phyloP scores from a whole-genome alignment of 192 early-diverging fungal genomes.

The Gryganskiella cystojenkinii region DNA sequence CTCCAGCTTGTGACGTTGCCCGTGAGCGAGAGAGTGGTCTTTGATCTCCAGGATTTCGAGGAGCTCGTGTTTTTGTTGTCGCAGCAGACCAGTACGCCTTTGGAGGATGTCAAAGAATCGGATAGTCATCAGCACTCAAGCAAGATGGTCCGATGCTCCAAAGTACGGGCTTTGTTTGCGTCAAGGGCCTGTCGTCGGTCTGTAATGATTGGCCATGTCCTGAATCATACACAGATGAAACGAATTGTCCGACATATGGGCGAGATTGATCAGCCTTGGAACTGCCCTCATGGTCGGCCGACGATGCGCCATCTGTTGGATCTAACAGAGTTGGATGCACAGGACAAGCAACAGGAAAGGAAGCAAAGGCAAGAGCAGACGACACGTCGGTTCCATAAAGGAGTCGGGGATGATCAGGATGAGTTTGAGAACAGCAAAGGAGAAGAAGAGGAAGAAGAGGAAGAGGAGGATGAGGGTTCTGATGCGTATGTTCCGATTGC shows the following conservation, averaged over 20 bases:
- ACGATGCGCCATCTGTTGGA: constrained; percentile 90
- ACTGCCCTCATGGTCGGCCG: constrained; percentile 97
- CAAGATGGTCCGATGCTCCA: constrained; percentile 73
- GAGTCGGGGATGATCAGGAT: constrained; percentile 4
- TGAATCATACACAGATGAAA: constrained; percentile 77
- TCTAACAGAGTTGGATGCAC: constrained; percentile 43
- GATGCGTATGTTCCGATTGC: constrained; percentile 35
- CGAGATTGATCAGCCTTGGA: constrained; percentile 95
- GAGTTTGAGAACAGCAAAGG: not conserved
- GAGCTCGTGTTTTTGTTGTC: constrained; percentile 71
- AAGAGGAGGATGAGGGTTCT: not conserved
- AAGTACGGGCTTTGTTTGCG: constrained; percentile 81
- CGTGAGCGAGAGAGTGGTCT: constrained; percentile 75
- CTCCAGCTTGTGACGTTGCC: constrained; percentile 80
- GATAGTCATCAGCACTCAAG: constrained; percentile 2
- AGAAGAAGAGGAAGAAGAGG: constrained; percentile 1
- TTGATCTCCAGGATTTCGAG: constrained; percentile 81
- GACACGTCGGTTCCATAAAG: not conserved
- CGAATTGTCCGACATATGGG: constrained; percentile 86
- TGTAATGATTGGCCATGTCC: constrained; percentile 91
- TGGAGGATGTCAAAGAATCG: constrained; percentile 21
- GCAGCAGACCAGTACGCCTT: constrained; percentile 24
- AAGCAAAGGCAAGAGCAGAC: not conserved
- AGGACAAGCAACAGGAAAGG: constrained; percentile 27
- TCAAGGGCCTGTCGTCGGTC: constrained; percentile 91